Conservation (phyloP, 2,329 filamentous ascomycete genomes). For the Calonectria honghensis region DNA sequence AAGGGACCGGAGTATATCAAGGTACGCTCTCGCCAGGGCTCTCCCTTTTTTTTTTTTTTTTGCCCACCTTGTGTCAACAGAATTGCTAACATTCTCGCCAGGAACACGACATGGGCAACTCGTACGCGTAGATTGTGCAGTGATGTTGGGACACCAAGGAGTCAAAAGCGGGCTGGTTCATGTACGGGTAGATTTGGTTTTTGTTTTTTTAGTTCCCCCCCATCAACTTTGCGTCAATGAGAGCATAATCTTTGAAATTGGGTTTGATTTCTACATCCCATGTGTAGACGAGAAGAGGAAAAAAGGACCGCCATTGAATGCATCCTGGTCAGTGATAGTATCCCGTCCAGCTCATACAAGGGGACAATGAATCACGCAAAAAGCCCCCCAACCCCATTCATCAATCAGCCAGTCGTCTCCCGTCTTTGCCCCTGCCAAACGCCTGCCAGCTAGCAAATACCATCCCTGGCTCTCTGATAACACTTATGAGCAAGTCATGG, state of each 20-base stretch:
- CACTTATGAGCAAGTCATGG: constrained; percentile 6
- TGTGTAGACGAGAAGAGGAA: constrained; percentile 27
- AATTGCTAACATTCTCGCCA: constrained; percentile 55
- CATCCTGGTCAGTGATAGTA: constrained; percentile 24
- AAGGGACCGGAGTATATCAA: constrained; percentile 97
- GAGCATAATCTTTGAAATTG: constrained; percentile 34
- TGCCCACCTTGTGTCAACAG: background rate
- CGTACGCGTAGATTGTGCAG: constrained; percentile 64
- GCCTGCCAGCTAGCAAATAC: constrained; percentile 34
- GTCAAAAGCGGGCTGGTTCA: constrained; percentile 50
- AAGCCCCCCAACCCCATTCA: background rate
- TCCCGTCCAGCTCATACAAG: constrained; percentile 17
- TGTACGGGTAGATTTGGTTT: constrained; percentile 47
- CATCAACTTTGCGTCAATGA: constrained; percentile 46
- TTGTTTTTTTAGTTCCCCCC: constrained; percentile 30
- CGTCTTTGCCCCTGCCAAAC: constrained; percentile 33
- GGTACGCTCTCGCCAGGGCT: constrained; percentile 66
- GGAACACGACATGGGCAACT: constrained; percentile 82
- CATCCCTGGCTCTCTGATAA: constrained; percentile 21
- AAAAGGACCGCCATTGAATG: constrained; percentile 12
- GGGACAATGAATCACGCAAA: constrained; percentile 13
- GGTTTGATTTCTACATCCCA: constrained; percentile 37
- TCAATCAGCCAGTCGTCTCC: constrained; percentile 24
- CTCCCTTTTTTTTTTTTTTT: background rate
- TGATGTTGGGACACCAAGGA: constrained; percentile 45